These are phyloP conservation scores for Backusella macrospora DNA, from an alignment of 192 early-diverging fungal species.

Conservation along the genomic window DNA sequence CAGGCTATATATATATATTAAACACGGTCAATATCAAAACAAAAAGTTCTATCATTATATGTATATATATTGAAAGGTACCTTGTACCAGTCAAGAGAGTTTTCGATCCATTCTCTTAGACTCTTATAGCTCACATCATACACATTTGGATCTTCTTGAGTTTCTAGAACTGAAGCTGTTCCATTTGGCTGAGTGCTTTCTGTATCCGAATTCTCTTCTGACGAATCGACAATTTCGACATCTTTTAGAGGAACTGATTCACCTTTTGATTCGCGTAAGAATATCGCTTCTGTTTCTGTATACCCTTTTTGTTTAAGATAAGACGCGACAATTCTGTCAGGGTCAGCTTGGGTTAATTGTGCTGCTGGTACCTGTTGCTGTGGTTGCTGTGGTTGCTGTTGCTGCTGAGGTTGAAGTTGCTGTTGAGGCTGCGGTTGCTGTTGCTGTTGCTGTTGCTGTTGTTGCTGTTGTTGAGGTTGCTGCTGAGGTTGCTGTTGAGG, in stretches of 20 bases:
- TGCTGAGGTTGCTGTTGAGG: neutral
- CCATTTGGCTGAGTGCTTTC: neutral
- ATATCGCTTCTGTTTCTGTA: slow-evolving; percentile 63
- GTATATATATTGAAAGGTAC: slow-evolving; percentile 37
- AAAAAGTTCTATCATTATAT: neutral
- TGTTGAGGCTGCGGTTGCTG: neutral
- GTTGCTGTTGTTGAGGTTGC: neutral
- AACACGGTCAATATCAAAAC: neutral
- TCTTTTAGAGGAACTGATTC: slow-evolving; percentile 31
- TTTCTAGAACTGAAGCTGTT: slow-evolving; percentile 31
- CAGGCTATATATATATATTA: slow-evolving; percentile 55
- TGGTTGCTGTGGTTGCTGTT: neutral
- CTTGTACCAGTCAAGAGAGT: slow-evolving; percentile 93
- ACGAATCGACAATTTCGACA: neutral
- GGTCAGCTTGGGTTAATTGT: slow-evolving; percentile 32
- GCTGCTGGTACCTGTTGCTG: neutral
- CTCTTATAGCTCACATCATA: slow-evolving; percentile 80
- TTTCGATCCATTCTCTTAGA: slow-evolving; percentile 88
- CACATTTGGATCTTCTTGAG: slow-evolving; percentile 70
- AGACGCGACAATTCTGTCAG: slow-evolving; percentile 65
- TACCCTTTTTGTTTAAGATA: slow-evolving; percentile 74
- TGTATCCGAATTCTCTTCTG: neutral
- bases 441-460: neutral
- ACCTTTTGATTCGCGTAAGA: slow-evolving; percentile 61
- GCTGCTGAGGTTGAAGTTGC: neutral